Evolutionary conservation across 345 rosid species (phyloP).

Genomic region (Eucalyptus sideroxylon): DNA sequence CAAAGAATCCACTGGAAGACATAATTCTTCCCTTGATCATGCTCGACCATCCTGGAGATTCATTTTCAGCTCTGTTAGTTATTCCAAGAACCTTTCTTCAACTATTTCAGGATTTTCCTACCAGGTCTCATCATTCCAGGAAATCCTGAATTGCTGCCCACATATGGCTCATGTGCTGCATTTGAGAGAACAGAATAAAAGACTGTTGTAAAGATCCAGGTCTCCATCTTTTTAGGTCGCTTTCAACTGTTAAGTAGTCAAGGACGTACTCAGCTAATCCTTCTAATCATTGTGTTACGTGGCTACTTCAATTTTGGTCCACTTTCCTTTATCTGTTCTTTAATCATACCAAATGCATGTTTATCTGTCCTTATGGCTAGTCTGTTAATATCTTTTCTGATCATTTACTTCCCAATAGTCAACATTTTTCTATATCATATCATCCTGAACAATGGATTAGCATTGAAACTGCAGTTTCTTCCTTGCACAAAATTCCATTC

Average conservation of each 20-base stretch:
- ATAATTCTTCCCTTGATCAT: not conserved
- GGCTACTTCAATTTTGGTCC: too few species aligned
- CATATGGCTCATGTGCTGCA: not conserved
- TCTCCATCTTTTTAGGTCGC: not conserved
- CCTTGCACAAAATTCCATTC: not conserved
- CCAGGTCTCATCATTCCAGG: not conserved
- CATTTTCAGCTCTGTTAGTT: not conserved
- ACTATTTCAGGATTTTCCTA: not conserved
- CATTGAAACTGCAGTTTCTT: not conserved
- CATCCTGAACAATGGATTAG: not conserved
- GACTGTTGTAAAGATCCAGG: not conserved
- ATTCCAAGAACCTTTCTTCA: not conserved
- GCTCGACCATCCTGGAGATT: not conserved
- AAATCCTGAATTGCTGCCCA: not conserved
- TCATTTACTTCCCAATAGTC: not conserved
- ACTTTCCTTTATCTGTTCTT: too few species aligned
- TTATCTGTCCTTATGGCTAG: too few species aligned
- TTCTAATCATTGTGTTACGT: too few species aligned
- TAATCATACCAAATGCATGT: too few species aligned
- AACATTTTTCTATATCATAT: not conserved
- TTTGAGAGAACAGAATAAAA: not conserved
- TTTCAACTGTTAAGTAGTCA: too few species aligned
- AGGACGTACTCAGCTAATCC: too few species aligned
- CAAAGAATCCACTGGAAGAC: not conserved
- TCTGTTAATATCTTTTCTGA: too few species aligned